Evolutionary conservation across 192 early-diverging fungal genomes (phyloP).

Genomic region (Dissophora globulifera): DNA sequence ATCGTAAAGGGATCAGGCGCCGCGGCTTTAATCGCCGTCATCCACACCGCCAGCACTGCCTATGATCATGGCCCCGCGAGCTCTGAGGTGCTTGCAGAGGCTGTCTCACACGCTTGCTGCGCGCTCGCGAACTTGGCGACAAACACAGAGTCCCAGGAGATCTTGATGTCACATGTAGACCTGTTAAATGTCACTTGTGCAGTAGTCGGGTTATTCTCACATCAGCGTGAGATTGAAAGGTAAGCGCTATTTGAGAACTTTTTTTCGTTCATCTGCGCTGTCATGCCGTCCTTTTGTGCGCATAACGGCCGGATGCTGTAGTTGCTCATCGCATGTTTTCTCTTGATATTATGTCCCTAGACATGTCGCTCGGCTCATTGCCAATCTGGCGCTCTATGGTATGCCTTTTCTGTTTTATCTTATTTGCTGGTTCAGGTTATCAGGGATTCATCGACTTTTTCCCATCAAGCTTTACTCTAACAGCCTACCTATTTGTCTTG

Average conservation of each 20-base stretch:
- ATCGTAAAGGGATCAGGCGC: constrained; percentile 22
- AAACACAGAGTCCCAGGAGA: constrained; percentile 59
- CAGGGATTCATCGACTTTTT: no score
- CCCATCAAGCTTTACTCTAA: background rate
- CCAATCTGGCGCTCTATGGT: constrained; percentile 67
- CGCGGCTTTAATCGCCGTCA: constrained; percentile 14
- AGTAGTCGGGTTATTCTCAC: constrained; percentile 49
- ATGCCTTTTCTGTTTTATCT: constrained; percentile 8
- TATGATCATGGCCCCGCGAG: background rate
- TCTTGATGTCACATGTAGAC: constrained; percentile 61
- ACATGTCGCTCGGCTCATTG: constrained; percentile 64
- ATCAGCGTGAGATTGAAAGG: constrained; percentile 63
- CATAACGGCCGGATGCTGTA: no score
- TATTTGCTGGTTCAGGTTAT: constrained; percentile 1
- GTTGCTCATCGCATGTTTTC: background rate
- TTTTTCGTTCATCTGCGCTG: background rate
- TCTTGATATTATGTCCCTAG: constrained; percentile 37
- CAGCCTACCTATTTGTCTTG: background rate
- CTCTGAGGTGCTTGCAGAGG: constrained; percentile 24
- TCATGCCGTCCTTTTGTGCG: background rate
- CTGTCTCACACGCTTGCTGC: constrained; percentile 65
- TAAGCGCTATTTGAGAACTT: constrained; percentile 1
- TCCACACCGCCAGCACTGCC: background rate
- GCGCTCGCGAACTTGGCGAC: constrained; percentile 70
- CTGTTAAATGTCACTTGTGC: constrained; percentile 58